Percentiles rank a stretch among this genome's conserved stretches.
These are phyloP conservation scores for Aspergillus bridgeri DNA, from an alignment of 495 filamentous ascomycete species.

Conservation along the genomic window DNA sequence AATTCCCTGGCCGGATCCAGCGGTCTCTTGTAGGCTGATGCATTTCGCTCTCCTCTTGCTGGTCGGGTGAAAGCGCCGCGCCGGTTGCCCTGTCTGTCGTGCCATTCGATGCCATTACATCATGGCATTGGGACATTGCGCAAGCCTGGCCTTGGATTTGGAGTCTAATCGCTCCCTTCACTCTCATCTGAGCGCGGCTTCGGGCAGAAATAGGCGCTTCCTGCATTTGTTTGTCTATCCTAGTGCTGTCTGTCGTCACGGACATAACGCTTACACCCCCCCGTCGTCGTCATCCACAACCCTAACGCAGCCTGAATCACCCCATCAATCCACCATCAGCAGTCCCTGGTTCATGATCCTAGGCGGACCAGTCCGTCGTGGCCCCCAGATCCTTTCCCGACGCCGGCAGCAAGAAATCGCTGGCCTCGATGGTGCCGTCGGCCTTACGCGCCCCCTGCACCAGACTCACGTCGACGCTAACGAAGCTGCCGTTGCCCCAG, in stretches of 20 bases:
- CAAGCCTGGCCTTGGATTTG: not conserved
- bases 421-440: slow-evolving; percentile 14
- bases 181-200: not conserved
- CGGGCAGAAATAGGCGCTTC: not conserved
- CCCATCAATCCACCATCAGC: not conserved
- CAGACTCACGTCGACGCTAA: slow-evolving; percentile 12
- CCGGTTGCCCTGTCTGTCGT: not conserved
- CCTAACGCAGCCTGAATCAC: not conserved
- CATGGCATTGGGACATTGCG: not conserved
- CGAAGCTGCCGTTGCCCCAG: slow-evolving; percentile 16
- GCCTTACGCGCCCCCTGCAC: slow-evolving; percentile 12
- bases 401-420: slow-evolving; percentile 16
- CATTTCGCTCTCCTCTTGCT: not conserved
- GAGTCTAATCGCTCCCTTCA: not conserved
- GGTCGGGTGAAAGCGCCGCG: not conserved
- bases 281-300: not conserved
- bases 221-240: too few relatives aligned
- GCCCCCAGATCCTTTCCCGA: slow-evolving; percentile 17
- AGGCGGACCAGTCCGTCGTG: slow-evolving; percentile 13
- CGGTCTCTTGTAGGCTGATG: not conserved
- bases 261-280: not conserved
- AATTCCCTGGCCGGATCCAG: not conserved
- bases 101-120: not conserved
- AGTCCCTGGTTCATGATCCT: too few relatives aligned
- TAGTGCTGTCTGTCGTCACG: not conserved